Conservation (phyloP, 768 basidiomycete species). For the Suillus sp. region DNA sequence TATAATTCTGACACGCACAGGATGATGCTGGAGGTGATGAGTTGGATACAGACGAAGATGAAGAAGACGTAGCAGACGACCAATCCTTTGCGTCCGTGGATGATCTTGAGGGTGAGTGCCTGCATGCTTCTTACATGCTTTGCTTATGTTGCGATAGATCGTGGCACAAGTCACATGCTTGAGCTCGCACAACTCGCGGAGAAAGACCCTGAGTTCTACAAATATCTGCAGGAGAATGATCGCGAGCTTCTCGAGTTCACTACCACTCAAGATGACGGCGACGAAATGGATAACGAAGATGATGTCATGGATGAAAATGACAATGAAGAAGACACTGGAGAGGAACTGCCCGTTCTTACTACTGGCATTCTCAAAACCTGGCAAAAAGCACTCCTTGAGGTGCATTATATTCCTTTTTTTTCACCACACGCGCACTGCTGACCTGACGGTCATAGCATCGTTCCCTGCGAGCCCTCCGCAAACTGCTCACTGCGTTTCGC, state of each 20-base stretch:
- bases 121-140: background rate
- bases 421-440: conserved; percentile 5
- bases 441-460: conserved; percentile 56
- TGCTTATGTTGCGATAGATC: conserved; percentile 45
- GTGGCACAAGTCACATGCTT: conserved; percentile 71
- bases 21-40: conserved; percentile 29
- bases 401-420: conserved; percentile 31
- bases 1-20: conserved; percentile 14
- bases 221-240: conserved; percentile 96
- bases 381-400: conserved; percentile 90
- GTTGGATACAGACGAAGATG: conserved; percentile 45
- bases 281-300: conserved; percentile 50
- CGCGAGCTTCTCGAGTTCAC: conserved; percentile 85
- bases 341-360: conserved; percentile 58
- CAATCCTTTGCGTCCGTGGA: conserved; percentile 80
- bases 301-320: conserved; percentile 51
- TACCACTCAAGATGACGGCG: conserved; percentile 40
- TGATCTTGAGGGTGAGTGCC: conserved; percentile 62
- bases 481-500: conserved; percentile 87
- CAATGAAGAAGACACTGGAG: conserved; percentile 37
- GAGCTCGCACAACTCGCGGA: conserved; percentile 89
- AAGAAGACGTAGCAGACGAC: conserved; percentile 50
- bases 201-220: conserved; percentile 99
- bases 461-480: conserved; percentile 81
- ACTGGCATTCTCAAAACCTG: conserved; percentile 72